Percentiles rank a stretch among this genome's conserved stretches.
Conservation (phyloP, 2,329 filamentous ascomycete genomes). For the Trichoderma sp. region DNA sequence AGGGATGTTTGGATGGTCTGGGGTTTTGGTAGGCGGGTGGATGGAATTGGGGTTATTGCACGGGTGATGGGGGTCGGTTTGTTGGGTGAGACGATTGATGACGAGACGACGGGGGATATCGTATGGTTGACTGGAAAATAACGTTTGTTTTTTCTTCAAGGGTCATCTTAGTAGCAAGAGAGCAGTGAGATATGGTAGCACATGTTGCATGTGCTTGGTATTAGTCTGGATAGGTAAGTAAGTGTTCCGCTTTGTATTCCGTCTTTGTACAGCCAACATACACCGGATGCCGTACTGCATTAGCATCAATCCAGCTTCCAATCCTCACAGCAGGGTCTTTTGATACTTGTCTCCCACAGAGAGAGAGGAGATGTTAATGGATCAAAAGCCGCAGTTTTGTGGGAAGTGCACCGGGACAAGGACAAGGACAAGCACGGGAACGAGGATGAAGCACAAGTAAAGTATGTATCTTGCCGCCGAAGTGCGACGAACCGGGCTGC, state of each 20-base stretch:
- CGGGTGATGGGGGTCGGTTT: neutral
- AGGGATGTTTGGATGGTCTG: neutral
- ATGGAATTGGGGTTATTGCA: neutral
- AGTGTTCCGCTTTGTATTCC: neutral
- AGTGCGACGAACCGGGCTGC: neutral
- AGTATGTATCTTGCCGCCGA: slow-evolving; percentile 3
- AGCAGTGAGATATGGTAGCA: neutral
- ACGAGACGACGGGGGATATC: neutral
- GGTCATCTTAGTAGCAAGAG: neutral
- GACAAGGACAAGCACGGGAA: neutral
- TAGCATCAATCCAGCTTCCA: neutral
- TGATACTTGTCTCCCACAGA: neutral
- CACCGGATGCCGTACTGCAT: neutral
- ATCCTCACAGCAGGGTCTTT: neutral
- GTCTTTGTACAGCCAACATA: neutral
- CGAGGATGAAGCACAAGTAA: neutral
- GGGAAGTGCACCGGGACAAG: neutral
- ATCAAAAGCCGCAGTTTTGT: neutral
- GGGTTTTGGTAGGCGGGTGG: neutral
- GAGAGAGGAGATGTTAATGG: neutral
- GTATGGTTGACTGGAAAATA: neutral
- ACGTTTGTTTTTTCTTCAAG: neutral
- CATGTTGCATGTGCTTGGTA: neutral
- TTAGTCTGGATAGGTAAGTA: neutral
- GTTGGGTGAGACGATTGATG: neutral